Conservation (phyloP, 1,284 basidiomycete species). For the Austroboletus niveus region DNA sequence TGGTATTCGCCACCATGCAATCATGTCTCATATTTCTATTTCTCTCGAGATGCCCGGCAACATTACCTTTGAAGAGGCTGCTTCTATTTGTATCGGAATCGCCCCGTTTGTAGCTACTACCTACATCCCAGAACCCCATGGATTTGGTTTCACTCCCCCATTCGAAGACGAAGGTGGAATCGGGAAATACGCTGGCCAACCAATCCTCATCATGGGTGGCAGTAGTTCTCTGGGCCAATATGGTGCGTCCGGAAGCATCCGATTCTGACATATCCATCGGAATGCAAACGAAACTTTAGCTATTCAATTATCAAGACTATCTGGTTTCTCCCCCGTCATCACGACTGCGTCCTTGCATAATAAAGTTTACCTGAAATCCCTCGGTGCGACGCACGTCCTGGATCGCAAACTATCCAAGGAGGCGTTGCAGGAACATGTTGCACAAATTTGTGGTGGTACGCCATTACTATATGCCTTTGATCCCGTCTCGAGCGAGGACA, state of each 20-base stretch:
- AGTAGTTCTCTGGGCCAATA: conserved; percentile 35
- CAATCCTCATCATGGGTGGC: conserved; percentile 32
- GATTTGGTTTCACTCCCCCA: conserved; percentile 9
- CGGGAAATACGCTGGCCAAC: conserved; percentile 13
- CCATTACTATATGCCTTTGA: conserved; percentile 12
- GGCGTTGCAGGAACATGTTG: not conserved
- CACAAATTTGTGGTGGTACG: not conserved
- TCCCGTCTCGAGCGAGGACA: conserved; percentile 2
- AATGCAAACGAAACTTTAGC: conserved; percentile 14
- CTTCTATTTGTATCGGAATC: conserved; percentile 22
- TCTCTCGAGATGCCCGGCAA: conserved; percentile 36
- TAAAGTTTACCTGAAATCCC: conserved; percentile 32
- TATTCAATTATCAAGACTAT: conserved; percentile 39
- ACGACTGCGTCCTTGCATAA: conserved; percentile 39
- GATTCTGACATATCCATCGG: not conserved
- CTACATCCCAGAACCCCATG: conserved; percentile 10
- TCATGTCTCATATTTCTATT: too few relatives aligned
- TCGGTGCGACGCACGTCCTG: conserved; percentile 42
- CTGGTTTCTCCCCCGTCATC: conserved; percentile 40
- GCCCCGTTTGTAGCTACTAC: conserved; percentile 20
- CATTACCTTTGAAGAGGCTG: conserved; percentile 42
- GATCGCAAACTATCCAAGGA: conserved; percentile 18
- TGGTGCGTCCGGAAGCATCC: conserved; percentile 20
- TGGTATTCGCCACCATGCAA: not conserved
- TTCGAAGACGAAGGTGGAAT: conserved; percentile 14